Evolutionary conservation across 176 grass and related monocot genomes (phyloP), one percentile per base, ranked within the genome.

Genomic region (Triticum dicoccoides): DNA sequence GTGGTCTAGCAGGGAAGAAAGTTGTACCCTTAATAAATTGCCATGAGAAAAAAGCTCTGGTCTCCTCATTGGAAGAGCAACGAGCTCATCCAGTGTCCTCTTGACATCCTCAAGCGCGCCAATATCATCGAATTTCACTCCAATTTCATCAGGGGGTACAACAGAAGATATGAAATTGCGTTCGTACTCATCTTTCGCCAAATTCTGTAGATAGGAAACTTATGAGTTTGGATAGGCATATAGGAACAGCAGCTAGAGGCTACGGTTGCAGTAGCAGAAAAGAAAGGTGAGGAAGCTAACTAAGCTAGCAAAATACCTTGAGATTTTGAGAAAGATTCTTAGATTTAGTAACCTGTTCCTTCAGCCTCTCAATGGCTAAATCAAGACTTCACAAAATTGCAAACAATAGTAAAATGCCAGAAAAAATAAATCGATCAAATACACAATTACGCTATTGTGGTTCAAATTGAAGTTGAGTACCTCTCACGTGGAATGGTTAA

Each of bases 61-160:
- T 79, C 96, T 91, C 88, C 91, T 91, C 96, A 98, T 98, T 32
- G 96, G 96, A 85, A 98, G 93, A 34, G 91, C 89, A 76, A 98
- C 96, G 41, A 98, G 93, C 68, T 98, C 96, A 90, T 95, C 93
- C 79, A 98, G 78, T 30, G 96, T 95, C 77, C 79, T 92, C 89
- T 98, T 98, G 58, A 98, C 93, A 59, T 94, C 93, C 84, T 98
- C 93, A 42, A 98, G 93, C 24, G 96, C 96, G 35, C 96, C 96
- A 79, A 98, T 88, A 90, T 98, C 93, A 79, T 98, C 96, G 73
- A 98, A 98, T 86, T 92, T 98, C 66, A 98, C 96, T 56, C 96
- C 96, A 88, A 98, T 88, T 92, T 98, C 96, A 86, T 92, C 90
- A 69, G 96, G 80, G 52, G 96, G 93, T 65, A 98, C 91, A 78